Evolutionary conservation across 768 basidiomycete species (phyloP).

Genomic region (Favolaschia claudopus): DNA sequence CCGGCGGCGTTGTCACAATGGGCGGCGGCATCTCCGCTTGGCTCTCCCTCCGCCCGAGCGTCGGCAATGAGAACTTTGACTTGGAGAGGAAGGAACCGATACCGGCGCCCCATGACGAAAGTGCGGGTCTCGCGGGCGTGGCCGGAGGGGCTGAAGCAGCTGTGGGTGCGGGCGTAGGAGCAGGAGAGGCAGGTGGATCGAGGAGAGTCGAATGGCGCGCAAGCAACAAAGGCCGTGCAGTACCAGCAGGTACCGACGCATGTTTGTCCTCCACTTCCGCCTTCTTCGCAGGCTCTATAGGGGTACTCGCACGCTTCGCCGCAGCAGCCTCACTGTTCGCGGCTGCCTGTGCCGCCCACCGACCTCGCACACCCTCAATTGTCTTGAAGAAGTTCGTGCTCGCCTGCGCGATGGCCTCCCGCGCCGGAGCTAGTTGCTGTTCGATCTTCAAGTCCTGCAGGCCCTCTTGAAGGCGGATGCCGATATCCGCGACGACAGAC

Average conservation of each 20-base stretch:
- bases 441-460: conserved; percentile 93
- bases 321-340: conserved; percentile 29
- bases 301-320: conserved; percentile 37
- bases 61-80: conserved; percentile 45
- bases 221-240: conserved; percentile 28
- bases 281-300: conserved; percentile 17
- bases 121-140: conserved; percentile 36
- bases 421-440: conserved; percentile 91
- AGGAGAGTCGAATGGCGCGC: conserved; percentile 28
- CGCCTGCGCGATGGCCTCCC: conserved; percentile 87
- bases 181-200: background rate
- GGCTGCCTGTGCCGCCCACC: conserved; percentile 55
- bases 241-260: conserved; percentile 5
- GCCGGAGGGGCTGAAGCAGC: conserved; percentile 35
- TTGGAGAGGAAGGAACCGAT: conserved; percentile 57
- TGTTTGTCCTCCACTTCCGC: conserved; percentile 3
- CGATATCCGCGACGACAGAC: conserved; percentile 89
- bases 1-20: conserved; percentile 26
- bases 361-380: conserved; percentile 85
- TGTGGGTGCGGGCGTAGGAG: background rate
- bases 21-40: conserved; percentile 25
- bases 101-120: conserved; percentile 51
- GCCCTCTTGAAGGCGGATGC: conserved; percentile 90
- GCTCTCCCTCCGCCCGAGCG: conserved; percentile 18
- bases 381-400: conserved; percentile 86